Evolutionary conservation across 805 yeast species (phyloP).

Genomic region (Starmerella geochares): DNA sequence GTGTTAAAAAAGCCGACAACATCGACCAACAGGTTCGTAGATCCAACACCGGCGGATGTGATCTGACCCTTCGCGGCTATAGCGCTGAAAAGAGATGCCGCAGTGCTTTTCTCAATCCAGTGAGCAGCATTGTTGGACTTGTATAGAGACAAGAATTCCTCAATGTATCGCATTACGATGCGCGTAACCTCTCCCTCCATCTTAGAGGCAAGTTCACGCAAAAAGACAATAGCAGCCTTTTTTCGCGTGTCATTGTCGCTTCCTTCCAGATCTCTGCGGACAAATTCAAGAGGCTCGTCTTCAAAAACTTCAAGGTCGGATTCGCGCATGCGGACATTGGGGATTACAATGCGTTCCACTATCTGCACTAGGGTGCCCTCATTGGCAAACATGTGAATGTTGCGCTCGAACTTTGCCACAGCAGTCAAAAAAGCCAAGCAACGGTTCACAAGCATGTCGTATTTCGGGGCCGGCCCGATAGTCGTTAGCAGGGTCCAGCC

Average conservation of each 20-base stretch:
- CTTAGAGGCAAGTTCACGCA: slow-evolving; percentile 72
- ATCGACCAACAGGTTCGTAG: slow-evolving; percentile 75
- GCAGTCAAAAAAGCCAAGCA: slow-evolving; percentile 74
- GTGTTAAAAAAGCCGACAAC: slow-evolving; percentile 75
- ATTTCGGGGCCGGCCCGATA: slow-evolving; percentile 60
- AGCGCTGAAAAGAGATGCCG: slow-evolving; percentile 74
- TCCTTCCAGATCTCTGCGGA: slow-evolving; percentile 89
- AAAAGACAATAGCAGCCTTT: slow-evolving; percentile 83
- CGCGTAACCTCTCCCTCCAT: slow-evolving; percentile 65
- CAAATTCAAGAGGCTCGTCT: slow-evolving; percentile 91
- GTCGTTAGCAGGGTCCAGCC: slow-evolving; percentile 68
- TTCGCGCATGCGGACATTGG: slow-evolving; percentile 76
- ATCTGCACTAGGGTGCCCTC: slow-evolving; percentile 61
- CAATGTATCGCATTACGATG: slow-evolving; percentile 62
- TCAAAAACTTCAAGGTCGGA: slow-evolving; percentile 88
- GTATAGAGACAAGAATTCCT: slow-evolving; percentile 50
- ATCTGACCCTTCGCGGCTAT: slow-evolving; percentile 84
- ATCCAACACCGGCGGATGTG: slow-evolving; percentile 77
- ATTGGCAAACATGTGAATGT: slow-evolving; percentile 49
- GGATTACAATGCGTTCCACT: slow-evolving; percentile 73
- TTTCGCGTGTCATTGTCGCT: slow-evolving; percentile 88
- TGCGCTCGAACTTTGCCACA: slow-evolving; percentile 60
- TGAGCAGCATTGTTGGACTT: slow-evolving; percentile 37
- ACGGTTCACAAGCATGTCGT: slow-evolving; percentile 73
- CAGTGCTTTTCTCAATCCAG: slow-evolving; percentile 84